A percentile compares a stretch with the other conserved stretches of the same genome.
phyloP scores from a whole-genome alignment of 352 stramenopile genomes.

The Thraustotheca clavata region DNA sequence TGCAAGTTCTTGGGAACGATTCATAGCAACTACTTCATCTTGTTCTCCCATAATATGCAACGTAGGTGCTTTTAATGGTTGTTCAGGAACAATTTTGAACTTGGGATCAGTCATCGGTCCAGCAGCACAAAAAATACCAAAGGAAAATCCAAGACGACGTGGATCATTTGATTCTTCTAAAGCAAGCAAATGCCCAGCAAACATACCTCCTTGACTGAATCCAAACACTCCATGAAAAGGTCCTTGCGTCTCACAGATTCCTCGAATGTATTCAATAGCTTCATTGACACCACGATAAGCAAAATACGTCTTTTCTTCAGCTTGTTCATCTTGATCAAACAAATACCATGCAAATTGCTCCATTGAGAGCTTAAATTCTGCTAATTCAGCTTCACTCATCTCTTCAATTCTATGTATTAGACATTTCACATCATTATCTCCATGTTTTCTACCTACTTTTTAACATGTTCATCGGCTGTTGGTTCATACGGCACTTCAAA shows the following conservation, averaged over 20 bases:
- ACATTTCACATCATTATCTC: not conserved
- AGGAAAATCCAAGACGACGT: constrained; percentile 46
- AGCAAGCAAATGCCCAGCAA: constrained; percentile 58
- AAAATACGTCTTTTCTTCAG: constrained; percentile 34
- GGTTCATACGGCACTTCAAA: constrained; percentile 65
- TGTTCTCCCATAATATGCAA: constrained; percentile 77
- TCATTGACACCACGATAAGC: constrained; percentile 37
- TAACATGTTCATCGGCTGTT: constrained; percentile 40
- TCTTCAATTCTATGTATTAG: constrained; percentile 13
- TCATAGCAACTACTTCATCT: constrained; percentile 52
- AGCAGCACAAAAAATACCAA: constrained; percentile 67
- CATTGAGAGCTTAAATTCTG: constrained; percentile 24
- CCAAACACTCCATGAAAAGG: constrained; percentile 80
- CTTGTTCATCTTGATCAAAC: constrained; percentile 40
- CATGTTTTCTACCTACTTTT: constrained; percentile 25
- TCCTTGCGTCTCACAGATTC: constrained; percentile 55
- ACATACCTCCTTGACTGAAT: constrained; percentile 75
- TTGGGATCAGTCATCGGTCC: constrained; percentile 40
- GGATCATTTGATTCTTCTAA: constrained; percentile 45
- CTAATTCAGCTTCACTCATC: constrained; percentile 24
- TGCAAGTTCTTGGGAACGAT: constrained; percentile 47
- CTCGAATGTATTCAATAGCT: constrained; percentile 53
- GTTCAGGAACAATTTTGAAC: constrained; percentile 25
- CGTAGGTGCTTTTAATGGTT: constrained; percentile 48
- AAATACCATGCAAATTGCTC: constrained; percentile 71